Conservation (phyloP, 2,329 filamentous ascomycete genomes). For the Exophiala dermatitidis region DNA sequence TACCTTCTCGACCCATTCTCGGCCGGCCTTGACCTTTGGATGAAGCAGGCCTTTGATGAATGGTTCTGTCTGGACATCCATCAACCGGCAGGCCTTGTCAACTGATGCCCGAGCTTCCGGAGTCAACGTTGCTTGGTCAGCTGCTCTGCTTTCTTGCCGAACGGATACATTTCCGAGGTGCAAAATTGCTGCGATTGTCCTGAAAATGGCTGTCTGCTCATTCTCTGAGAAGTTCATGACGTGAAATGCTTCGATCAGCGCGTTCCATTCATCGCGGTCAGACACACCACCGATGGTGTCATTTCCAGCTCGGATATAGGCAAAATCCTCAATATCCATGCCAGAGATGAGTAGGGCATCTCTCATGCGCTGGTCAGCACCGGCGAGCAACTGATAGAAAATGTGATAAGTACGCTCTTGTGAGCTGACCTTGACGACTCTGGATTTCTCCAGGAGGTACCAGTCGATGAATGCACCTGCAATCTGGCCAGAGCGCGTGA, state of each 20-base stretch:
- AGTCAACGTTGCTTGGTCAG: constrained; percentile 79
- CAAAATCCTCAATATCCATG: constrained; percentile 75
- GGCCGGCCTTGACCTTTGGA: constrained; percentile 86
- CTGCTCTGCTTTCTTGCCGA: constrained; percentile 80
- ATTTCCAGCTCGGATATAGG: constrained; percentile 85
- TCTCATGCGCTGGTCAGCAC: constrained; percentile 66
- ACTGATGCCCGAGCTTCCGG: constrained; percentile 68
- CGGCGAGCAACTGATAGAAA: constrained; percentile 90
- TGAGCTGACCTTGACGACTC: constrained; percentile 79
- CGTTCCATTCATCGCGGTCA: constrained; percentile 82
- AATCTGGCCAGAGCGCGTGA: constrained; percentile 79
- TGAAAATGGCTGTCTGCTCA: constrained; percentile 75
- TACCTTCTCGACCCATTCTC: constrained; percentile 97
- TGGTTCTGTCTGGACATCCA: constrained; percentile 75
- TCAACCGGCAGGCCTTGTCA: constrained; percentile 69
- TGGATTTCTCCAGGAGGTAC: constrained; percentile 97
- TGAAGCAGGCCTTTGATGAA: constrained; percentile 87
- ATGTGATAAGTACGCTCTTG: constrained; percentile 95
- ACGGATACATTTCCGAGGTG: constrained; percentile 90
- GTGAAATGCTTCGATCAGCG: constrained; percentile 81
- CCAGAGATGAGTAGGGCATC: constrained; percentile 68
- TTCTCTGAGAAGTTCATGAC: constrained; percentile 87
- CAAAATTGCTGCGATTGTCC: constrained; percentile 81
- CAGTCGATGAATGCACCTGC: constrained; percentile 96
- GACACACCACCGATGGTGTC: constrained; percentile 86